Conservation (phyloP, 306 rosid species). For the Casuarina equisetifolia region DNA sequence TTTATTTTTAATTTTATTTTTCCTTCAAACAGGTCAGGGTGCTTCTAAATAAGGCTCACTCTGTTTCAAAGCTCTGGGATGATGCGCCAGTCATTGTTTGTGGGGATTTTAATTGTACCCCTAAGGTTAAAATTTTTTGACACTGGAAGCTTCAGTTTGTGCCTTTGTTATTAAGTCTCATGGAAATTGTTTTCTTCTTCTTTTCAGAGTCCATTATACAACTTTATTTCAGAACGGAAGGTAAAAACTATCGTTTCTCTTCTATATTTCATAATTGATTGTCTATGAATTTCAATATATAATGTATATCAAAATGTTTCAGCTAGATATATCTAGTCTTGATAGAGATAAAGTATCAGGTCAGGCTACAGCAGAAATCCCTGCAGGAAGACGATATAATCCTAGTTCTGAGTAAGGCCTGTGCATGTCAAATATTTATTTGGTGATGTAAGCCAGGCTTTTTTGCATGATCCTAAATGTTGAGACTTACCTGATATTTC, state of each 20-base stretch:
- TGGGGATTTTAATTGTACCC: constrained; percentile 96
- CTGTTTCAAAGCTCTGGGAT: constrained; percentile 78
- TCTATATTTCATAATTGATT: constrained; percentile 20
- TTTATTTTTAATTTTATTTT: too few relatives aligned
- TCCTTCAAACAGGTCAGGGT: constrained; percentile 69
- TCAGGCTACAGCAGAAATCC: constrained; percentile 65
- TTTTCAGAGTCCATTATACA: constrained; percentile 85
- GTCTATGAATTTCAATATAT: constrained; percentile 16
- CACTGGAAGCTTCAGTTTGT: constrained; percentile 17
- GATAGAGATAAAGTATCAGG: constrained; percentile 86
- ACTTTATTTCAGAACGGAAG: constrained; percentile 80
- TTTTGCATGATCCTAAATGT: constrained; percentile 2
- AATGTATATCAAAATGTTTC: constrained; percentile 35
- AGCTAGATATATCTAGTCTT: constrained; percentile 74
- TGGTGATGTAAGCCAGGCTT: constrained; percentile 21
- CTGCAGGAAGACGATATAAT: constrained; percentile 34
- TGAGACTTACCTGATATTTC: constrained; percentile 39
- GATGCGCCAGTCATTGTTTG: constrained; percentile 85
- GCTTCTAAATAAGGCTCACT: constrained; percentile 72
- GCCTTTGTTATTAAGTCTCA: constrained; percentile 6
- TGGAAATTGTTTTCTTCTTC: constrained; percentile 23
- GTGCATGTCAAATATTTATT: constrained; percentile 12
- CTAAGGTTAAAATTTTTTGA: constrained; percentile 61
- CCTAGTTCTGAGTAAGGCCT: constrained; percentile 51
- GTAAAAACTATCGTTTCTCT: constrained; percentile 35